Evolutionary conservation across 768 basidiomycete species (phyloP).

Genomic region (Kwoniella dendrophila): DNA sequence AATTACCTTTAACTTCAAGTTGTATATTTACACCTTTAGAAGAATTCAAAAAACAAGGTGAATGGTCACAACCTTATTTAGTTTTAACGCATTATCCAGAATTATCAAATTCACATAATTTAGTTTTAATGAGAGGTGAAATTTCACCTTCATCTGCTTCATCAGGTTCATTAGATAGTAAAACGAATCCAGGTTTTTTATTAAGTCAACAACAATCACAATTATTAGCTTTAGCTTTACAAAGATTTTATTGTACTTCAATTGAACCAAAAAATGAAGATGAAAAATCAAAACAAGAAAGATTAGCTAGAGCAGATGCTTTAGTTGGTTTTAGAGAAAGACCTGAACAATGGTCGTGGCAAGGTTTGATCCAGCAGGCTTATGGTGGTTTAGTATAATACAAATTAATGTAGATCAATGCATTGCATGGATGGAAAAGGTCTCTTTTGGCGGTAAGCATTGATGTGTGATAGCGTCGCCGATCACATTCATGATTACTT

Average conservation of each 20-base stretch:
- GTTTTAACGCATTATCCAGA: slow-evolving; percentile 92
- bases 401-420: neutral
- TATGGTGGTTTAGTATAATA: slow-evolving; percentile 51
- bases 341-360: slow-evolving; percentile 79
- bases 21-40: slow-evolving; percentile 89
- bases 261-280: slow-evolving; percentile 33
- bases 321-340: slow-evolving; percentile 74
- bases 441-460: no score
- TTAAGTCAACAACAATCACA: slow-evolving; percentile 82
- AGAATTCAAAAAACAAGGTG: slow-evolving; percentile 82
- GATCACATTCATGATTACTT: no score
- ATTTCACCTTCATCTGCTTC: slow-evolving; percentile 66
- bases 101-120: slow-evolving; percentile 72
- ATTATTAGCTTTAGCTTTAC: slow-evolving; percentile 73
- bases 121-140: slow-evolving; percentile 88
- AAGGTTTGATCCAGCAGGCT: slow-evolving; percentile 67
- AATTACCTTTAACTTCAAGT: slow-evolving; percentile 65
- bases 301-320: slow-evolving; percentile 59
- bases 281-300: slow-evolving; percentile 58
- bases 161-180: slow-evolving; percentile 25
- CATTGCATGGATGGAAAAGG: no score
- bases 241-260: slow-evolving; percentile 70
- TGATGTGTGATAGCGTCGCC: no score
- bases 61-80: slow-evolving; percentile 88
- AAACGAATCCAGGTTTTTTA: slow-evolving; percentile 38